Conservation (phyloP, 1,139 yeast genomes). For the Fermentozyma sake region DNA sequence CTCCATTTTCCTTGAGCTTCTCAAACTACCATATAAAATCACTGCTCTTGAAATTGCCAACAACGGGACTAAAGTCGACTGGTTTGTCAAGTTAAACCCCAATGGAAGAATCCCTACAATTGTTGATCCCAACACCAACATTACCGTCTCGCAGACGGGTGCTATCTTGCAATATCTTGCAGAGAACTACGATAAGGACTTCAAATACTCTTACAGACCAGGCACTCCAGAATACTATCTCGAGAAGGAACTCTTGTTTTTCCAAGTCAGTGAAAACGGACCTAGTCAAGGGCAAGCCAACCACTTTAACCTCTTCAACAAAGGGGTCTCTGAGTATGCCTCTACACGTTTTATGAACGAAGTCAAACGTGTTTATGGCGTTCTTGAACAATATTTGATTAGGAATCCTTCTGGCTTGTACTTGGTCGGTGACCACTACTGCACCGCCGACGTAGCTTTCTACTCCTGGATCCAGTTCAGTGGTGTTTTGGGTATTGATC, state of each 20-base stretch:
- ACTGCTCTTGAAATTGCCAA: slow-evolving; percentile 35
- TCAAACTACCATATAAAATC: slow-evolving; percentile 44
- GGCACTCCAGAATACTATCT: slow-evolving; percentile 47
- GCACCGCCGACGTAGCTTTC: slow-evolving; percentile 50
- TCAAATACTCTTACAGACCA: slow-evolving; percentile 41
- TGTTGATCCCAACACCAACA: slow-evolving; percentile 41
- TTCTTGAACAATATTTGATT: slow-evolving; percentile 44
- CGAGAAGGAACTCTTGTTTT: slow-evolving; percentile 47
- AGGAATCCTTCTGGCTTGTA: slow-evolving; percentile 30
- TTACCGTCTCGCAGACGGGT: slow-evolving; percentile 50
- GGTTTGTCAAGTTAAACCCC: slow-evolving; percentile 54
- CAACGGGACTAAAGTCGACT: slow-evolving; percentile 45
- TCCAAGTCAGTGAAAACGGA: slow-evolving; percentile 57
- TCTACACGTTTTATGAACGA: slow-evolving; percentile 48
- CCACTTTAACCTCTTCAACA: slow-evolving; percentile 41
- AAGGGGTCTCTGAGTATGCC: slow-evolving; percentile 49
- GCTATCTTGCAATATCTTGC: slow-evolving; percentile 55
- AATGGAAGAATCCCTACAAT: slow-evolving; percentile 62
- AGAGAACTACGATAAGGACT: slow-evolving; percentile 52
- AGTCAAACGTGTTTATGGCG: slow-evolving; percentile 49
- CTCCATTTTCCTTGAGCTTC: slow-evolving; percentile 43
- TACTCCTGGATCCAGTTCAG: slow-evolving; percentile 32
- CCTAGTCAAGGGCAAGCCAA: slow-evolving; percentile 60
- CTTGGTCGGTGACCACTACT: slow-evolving; percentile 53
- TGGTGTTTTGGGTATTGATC: slow-evolving; percentile 25